Base-by-base conservation (phyloP, 345 rosid species). In the Geranium brycei region DNA sequence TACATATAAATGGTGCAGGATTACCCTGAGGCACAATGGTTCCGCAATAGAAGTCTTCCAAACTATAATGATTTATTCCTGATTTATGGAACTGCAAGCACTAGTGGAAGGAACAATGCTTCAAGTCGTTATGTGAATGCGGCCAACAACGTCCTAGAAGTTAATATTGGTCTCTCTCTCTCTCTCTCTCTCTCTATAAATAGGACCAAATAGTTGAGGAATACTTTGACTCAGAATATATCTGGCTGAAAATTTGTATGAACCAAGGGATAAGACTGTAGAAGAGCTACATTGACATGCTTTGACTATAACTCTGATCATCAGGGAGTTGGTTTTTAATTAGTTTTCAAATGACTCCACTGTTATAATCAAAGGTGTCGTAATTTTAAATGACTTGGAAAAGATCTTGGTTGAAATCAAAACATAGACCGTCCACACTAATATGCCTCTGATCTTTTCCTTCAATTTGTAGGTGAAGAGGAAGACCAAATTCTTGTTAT, bases 11-110 rank as follows among this genome's bases (percentile, higher is more conserved):
- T 64, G 57, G 1, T 66, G 76, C 83, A 81, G 85, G 82, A 78
- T 40, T 69, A 70, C 69, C 83, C 82, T 59, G 76, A 70, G 68
- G 77, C 81, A 17, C 57, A 57, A 30, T 62, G 73, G 15, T 81
- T 72, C 62, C 31, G 59, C 63, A 62, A 69, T 62, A 68, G 78
- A 67, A 63, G 69, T 59, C 83, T 81, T 55, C 85, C 83, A 18
- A 76, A 66, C 64, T 81, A 68, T 68, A 72, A 76, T 70, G 85
- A 81, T 70, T 63, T 81, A 71, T 76, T 76, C 78, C 70, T 76
- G 66, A 79, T 81, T 56, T 81, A 65, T 70, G 82, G 82, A 78
- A 71, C 62, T 59, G 19, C 61, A 62, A 57, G 19, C 57, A 18
- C 51, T 16, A 58, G 63, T 51, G 62, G 61, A 11, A 66, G 40